Evolutionary conservation across 805 yeast genomes (phyloP).

Genomic region (Nakazawaea populi): DNA sequence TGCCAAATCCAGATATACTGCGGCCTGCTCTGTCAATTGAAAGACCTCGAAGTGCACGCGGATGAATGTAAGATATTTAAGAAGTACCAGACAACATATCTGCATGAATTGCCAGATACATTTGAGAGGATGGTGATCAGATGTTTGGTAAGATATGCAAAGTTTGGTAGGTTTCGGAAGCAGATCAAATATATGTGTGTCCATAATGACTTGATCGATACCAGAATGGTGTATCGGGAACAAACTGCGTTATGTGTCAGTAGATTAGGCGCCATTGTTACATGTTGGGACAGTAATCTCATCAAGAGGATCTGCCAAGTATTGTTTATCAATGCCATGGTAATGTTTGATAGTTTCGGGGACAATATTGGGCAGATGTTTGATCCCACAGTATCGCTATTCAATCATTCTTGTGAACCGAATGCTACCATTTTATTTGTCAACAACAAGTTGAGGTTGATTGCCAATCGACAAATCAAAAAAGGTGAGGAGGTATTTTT

Average conservation of each 20-base stretch:
- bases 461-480: conserved; percentile 16
- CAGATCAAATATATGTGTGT: conserved; percentile 1
- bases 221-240: not conserved
- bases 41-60: conserved; percentile 12
- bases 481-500: conserved; percentile 24
- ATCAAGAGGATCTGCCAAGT: conserved; percentile 4
- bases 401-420: conserved; percentile 36
- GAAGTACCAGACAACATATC: conserved; percentile 3
- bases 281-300: not conserved
- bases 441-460: conserved; percentile 15
- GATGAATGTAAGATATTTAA: conserved; percentile 14
- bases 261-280: not conserved
- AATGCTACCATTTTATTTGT: conserved; percentile 23
- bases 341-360: conserved; percentile 19
- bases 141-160: not conserved
- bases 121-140: not conserved
- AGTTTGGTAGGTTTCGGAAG: not conserved
- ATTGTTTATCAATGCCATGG: conserved; percentile 25
- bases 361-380: conserved; percentile 28
- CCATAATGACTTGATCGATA: conserved; percentile 1
- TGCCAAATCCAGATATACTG: conserved; percentile 15
- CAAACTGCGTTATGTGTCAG: not conserved
- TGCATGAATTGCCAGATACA: not conserved
- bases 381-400: conserved; percentile 30
- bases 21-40: conserved; percentile 11